Evolutionary conservation across 116 monocot genomes (phyloP).

Genomic region (Zostera marina): DNA sequence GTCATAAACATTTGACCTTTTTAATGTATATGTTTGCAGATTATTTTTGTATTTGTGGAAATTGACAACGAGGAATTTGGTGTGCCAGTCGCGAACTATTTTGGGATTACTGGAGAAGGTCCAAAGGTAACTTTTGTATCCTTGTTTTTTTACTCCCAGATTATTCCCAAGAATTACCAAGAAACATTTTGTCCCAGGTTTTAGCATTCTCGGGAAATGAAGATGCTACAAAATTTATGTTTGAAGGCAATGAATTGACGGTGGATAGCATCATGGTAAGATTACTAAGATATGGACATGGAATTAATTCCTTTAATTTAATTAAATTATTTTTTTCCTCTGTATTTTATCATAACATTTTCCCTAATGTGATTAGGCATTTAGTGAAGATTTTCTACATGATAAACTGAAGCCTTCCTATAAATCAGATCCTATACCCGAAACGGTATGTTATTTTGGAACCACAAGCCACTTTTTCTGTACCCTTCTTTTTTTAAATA

Average conservation of each 20-base stretch:
- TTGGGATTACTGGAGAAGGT: constrained; percentile 65
- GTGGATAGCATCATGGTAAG: constrained; percentile 56
- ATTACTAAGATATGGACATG: too few relatives aligned
- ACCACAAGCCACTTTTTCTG: background rate
- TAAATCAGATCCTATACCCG: constrained; percentile 89
- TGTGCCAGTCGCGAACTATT: constrained; percentile 69
- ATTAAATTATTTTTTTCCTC: background rate
- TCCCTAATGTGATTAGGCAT: constrained; percentile 24
- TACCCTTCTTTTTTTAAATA: background rate
- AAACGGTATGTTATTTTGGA: constrained; percentile 27
- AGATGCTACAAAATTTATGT: constrained; percentile 56
- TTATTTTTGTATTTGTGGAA: constrained; percentile 81
- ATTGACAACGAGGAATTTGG: constrained; percentile 76
- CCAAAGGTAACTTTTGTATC: constrained; percentile 37
- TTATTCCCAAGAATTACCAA: background rate
- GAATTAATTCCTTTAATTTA: background rate
- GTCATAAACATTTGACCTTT: too few relatives aligned
- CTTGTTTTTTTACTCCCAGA: background rate
- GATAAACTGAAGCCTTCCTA: constrained; percentile 83
- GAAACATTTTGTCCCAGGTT: constrained; percentile 22
- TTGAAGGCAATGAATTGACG: constrained; percentile 52
- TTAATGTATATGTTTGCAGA: constrained; percentile 23
- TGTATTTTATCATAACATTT: background rate
- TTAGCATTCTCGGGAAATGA: constrained; percentile 89
- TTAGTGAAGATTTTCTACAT: constrained; percentile 66